Conservation (phyloP, 129 eudicot species). For the Heracleum sosnowskyi region DNA sequence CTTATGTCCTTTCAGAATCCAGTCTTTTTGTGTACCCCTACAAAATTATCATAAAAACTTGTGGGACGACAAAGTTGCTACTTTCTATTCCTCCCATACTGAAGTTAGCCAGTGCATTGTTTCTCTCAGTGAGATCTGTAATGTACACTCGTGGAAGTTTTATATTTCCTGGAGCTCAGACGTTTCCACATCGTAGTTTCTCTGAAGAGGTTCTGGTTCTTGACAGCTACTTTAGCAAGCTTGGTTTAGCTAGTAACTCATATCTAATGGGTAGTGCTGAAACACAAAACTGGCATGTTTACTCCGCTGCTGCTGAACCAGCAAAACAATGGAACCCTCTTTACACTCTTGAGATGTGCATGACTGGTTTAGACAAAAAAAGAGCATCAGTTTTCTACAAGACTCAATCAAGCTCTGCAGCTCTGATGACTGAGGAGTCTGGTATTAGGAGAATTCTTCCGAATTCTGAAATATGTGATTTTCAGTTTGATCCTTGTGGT, state of each 20-base stretch:
- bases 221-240: constrained; percentile 52
- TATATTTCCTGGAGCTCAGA: constrained; percentile 76
- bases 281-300: constrained; percentile 77
- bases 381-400: constrained; percentile 67
- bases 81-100: constrained; percentile 77
- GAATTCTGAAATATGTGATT: constrained; percentile 67
- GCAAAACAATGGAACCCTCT: constrained; percentile 1
- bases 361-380: constrained; percentile 65
- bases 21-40: constrained; percentile 76
- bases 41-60: constrained; percentile 75
- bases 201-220: constrained; percentile 82
- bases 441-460: constrained; percentile 77
- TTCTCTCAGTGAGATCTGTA: constrained; percentile 53
- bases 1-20: constrained; percentile 83
- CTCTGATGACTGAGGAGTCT: constrained; percentile 58
- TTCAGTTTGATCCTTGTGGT: constrained; percentile 89
- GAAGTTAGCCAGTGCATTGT: constrained; percentile 37
- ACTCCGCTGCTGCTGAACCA: constrained; percentile 48
- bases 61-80: constrained; percentile 90
- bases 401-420: constrained; percentile 45
- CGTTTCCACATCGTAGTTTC: constrained; percentile 73
- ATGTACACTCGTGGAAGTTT: constrained; percentile 82
- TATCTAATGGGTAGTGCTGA: constrained; percentile 53
- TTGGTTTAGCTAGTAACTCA: constrained; percentile 44
- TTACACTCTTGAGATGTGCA: constrained; percentile 81